Evolutionary conservation across 352 stramenopile genomes (phyloP).

Genomic region (Globisporangium orthogonon): DNA sequence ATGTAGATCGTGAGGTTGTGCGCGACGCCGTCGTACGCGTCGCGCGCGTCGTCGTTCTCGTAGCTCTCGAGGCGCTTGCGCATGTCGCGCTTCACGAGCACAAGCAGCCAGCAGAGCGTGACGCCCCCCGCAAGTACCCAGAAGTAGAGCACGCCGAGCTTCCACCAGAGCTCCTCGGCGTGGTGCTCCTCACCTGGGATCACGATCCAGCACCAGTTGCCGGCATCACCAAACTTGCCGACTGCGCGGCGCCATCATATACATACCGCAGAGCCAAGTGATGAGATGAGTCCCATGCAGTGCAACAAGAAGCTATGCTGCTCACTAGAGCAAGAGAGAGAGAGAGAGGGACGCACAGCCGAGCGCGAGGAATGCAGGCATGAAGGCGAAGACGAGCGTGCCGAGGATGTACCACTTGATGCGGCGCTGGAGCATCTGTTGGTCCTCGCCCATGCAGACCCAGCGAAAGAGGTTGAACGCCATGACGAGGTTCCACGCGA

Average conservation of each 20-base stretch:
- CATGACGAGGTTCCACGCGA: slow-evolving; percentile 85
- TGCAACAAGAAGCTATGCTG: background rate
- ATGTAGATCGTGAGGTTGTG: slow-evolving; percentile 85
- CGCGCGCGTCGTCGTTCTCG: slow-evolving; percentile 67
- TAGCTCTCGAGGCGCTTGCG: slow-evolving; percentile 61
- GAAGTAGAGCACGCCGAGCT: slow-evolving; percentile 63
- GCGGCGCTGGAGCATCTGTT: slow-evolving; percentile 75
- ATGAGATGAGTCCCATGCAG: background rate
- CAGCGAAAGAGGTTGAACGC: slow-evolving; percentile 76
- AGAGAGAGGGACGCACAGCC: slow-evolving; percentile 18
- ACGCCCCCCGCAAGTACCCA: slow-evolving; percentile 62
- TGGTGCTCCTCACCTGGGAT: slow-evolving; percentile 26
- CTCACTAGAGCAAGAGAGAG: background rate
- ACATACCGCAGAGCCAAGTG: background rate
- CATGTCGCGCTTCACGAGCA: slow-evolving; percentile 79
- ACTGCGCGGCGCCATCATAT: slow-evolving; percentile 14
- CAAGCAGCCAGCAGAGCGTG: slow-evolving; percentile 50
- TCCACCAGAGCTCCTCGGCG: slow-evolving; percentile 61
- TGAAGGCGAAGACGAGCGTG: slow-evolving; percentile 52
- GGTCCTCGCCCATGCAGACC: slow-evolving; percentile 77
- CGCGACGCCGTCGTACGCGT: slow-evolving; percentile 75
- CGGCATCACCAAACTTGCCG: slow-evolving; percentile 59
- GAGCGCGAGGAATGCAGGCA: slow-evolving; percentile 45
- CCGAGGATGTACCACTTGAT: slow-evolving; percentile 77
- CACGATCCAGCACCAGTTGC: slow-evolving; percentile 75